Conservation (phyloP, 2,329 filamentous ascomycete species). For the Scolecobasidium constrictum region DNA sequence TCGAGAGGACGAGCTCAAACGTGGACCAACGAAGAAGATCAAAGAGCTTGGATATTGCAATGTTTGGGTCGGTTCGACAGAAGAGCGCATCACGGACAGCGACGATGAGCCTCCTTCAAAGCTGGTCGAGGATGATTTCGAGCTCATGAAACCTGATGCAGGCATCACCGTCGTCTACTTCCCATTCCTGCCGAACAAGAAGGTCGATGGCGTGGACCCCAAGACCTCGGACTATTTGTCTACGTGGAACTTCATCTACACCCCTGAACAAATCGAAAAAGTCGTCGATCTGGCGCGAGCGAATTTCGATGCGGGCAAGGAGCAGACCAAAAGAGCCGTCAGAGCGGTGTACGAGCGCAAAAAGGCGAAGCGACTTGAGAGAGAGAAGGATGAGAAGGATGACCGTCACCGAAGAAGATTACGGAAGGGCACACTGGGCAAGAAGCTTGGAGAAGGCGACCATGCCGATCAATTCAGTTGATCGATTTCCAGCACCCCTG, state of each 20-base stretch:
- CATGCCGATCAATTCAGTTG: conserved; percentile 55
- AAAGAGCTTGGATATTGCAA: conserved; percentile 73
- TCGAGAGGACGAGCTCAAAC: conserved; percentile 11
- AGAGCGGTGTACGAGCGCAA: conserved; percentile 89
- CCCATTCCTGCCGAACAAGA: conserved; percentile 74
- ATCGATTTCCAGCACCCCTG: conserved; percentile 13
- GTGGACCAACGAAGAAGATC: conserved; percentile 11
- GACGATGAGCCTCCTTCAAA: conserved; percentile 46
- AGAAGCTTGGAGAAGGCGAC: conserved; percentile 43
- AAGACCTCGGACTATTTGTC: conserved; percentile 74
- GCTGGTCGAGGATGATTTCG: conserved; percentile 49
- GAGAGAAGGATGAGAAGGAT: conserved; percentile 31
- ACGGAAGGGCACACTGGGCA: conserved; percentile 34
- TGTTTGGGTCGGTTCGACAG: conserved; percentile 87
- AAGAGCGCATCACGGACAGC: conserved; percentile 36
- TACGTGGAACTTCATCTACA: conserved; percentile 98
- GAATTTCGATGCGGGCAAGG: conserved; percentile 76
- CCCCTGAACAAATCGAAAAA: conserved; percentile 75
- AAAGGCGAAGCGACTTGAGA: conserved; percentile 53
- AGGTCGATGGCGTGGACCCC: conserved; percentile 73
- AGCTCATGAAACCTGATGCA: conserved; percentile 64
- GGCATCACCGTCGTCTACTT: conserved; percentile 87
- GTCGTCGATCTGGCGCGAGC: conserved; percentile 73
- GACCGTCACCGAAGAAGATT: conserved; percentile 25
- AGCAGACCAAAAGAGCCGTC: conserved; percentile 67